A percentile compares a stretch with the other conserved stretches of the same genome.
These are phyloP conservation scores for Stropharia rugosoannulata DNA, from an alignment of 768 basidiomycete genomes.

Conservation along the genomic window DNA sequence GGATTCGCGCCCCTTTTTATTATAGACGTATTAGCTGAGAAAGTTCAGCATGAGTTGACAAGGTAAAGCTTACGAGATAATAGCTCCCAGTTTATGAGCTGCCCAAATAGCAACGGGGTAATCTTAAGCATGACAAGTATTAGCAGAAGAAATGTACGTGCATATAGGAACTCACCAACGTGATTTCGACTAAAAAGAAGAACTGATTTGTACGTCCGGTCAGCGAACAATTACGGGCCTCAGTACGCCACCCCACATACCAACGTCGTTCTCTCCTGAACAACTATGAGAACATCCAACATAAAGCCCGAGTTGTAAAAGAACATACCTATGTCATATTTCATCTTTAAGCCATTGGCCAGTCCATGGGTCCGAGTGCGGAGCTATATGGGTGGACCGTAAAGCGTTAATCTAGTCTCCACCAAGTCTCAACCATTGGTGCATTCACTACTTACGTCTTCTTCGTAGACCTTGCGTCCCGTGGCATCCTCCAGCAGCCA, in stretches of 20 bases:
- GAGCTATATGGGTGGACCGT: constrained; percentile 26
- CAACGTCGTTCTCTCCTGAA: constrained; percentile 48
- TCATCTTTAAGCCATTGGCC: constrained; percentile 42
- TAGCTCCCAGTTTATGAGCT: constrained; percentile 52
- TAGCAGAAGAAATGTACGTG: neutral
- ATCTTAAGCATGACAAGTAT: constrained; percentile 31
- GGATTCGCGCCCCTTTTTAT: constrained; percentile 55
- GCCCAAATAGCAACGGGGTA: constrained; percentile 59
- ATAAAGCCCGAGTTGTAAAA: neutral
- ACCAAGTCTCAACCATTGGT: neutral
- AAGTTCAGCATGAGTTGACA: neutral
- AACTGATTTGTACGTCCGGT: constrained; percentile 34
- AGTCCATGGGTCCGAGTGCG: constrained; percentile 45
- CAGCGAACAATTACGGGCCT: neutral
- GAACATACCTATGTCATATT: constrained; percentile 43
- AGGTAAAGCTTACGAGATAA: constrained; percentile 46
- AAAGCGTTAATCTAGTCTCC: no score
- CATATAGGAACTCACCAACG: constrained; percentile 40
- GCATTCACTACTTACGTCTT: constrained; percentile 32
- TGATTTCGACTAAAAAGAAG: constrained; percentile 69
- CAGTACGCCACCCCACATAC: constrained; percentile 28
- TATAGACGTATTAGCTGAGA: neutral
- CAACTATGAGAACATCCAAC: neutral
- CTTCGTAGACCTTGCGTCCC: constrained; percentile 35
- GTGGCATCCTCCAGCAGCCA: constrained; percentile 54